Evolutionary conservation across 148 eudicot species (phyloP), one percentile per base, ranked within the genome.

Genomic region (Rhododendron ferrugineum): DNA sequence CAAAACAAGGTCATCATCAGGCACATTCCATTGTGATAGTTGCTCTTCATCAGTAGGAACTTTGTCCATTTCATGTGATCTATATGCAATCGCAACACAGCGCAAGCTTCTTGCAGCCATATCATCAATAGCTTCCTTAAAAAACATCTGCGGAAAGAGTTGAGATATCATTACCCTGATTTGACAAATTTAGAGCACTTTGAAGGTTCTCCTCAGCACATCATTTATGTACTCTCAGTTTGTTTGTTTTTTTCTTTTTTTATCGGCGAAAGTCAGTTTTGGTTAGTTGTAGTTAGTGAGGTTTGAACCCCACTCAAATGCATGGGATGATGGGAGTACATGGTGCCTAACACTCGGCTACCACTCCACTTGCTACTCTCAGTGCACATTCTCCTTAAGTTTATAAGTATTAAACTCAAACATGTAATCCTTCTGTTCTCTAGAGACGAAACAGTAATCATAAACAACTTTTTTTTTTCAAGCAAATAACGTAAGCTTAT

Each of bases 91-190:
- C 64, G 98, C 98, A 85, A 96, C 93, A 86, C 98, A 96, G 44
- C 98, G 93, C 94, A 96, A 92, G 84, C 96, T 94, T 86, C 87
- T 93, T 87, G 91, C 94, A 88, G 98, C 98, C 98, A 96, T 96
- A 34, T 89, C 88, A 79, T 96, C 88, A 49, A 96, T 94, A 85
- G 95, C 93, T 75, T 90, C 89, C 81, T 85, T 90, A 56, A 93
- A 91, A 75, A 87, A 92, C 5, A 76, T 91, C 98, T 96, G 91
- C 74, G 85, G 70, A 78, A 73, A 58, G 52, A 22, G 50, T 79
- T 79, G 37, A 79, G 52, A 50, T 32, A 50, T 50, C 23, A 79
- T 32, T 30, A 79, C 82, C 64, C 26, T 28, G 18, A 46, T 46
- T 47, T 47, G 36, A 78, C 81, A 20, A 78, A 46, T 47, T 78